Percentiles rank a stretch among this genome's conserved stretches.
These are phyloP conservation scores for Ajuga reptans DNA, from an alignment of 305 asterid genomes.

Conservation along the genomic window DNA sequence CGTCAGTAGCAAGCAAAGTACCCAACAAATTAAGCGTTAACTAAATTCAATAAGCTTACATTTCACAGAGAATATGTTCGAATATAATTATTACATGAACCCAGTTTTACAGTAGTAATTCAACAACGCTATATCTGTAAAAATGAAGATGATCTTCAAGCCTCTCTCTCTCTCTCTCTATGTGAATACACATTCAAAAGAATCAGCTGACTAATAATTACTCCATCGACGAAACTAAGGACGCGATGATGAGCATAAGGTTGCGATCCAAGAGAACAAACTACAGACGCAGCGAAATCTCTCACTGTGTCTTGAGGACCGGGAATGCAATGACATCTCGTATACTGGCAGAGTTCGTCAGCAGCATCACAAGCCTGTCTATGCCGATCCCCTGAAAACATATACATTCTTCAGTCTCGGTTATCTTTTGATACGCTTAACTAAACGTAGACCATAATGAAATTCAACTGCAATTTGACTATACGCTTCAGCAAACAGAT, in stretches of 20 bases:
- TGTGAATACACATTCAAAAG: background rate
- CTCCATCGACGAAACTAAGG: background rate
- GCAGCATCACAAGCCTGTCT: slow-evolving; percentile 91
- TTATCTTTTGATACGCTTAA: too few species aligned
- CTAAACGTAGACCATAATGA: too few species aligned
- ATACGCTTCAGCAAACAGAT: too few species aligned
- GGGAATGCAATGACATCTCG: slow-evolving; percentile 73
- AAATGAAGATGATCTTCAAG: too few species aligned
- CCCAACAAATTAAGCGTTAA: too few species aligned
- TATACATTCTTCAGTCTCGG: background rate
- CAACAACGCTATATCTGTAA: too few species aligned
- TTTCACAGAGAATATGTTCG: too few species aligned
- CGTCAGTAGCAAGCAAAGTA: too few species aligned
- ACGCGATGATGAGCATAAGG: background rate
- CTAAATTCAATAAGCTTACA: too few species aligned
- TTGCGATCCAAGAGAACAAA: background rate
- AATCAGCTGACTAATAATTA: background rate
- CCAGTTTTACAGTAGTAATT: too few species aligned
- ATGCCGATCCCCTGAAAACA: slow-evolving; percentile 69
- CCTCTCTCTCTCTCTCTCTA: background rate
- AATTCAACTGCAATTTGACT: too few species aligned
- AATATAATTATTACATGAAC: too few species aligned
- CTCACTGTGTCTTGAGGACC: slow-evolving; percentile 53
- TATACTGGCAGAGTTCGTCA: slow-evolving; percentile 83
- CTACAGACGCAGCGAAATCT: background rate